Evolutionary conservation across 768 basidiomycete genomes (phyloP).

Genomic region (Psilocybe sp.): DNA sequence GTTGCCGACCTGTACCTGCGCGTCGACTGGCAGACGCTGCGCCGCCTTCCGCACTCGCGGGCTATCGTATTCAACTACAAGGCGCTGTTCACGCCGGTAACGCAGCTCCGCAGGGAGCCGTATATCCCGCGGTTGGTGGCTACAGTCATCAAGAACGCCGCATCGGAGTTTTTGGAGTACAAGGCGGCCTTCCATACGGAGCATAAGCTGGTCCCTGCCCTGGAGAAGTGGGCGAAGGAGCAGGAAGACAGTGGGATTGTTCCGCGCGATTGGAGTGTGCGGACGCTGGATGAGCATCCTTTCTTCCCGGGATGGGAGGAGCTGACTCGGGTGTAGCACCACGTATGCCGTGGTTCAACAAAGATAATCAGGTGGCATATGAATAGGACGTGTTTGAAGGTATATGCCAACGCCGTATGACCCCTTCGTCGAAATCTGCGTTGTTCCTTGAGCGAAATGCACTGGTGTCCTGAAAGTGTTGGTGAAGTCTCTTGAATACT

Average conservation of each 20-base stretch:
- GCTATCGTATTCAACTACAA: slow-evolving; percentile 55
- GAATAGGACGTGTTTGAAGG: too few species aligned
- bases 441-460: too few species aligned
- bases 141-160: slow-evolving; percentile 39
- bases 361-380: too few species aligned
- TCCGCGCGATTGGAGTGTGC: slow-evolving; percentile 44
- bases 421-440: too few species aligned
- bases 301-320: slow-evolving; percentile 50
- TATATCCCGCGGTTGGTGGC: slow-evolving; percentile 46
- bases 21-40: slow-evolving; percentile 56
- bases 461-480: too few species aligned
- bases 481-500: too few species aligned
- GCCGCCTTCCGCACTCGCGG: slow-evolving; percentile 43
- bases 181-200: slow-evolving; percentile 40
- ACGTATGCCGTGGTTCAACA: too few species aligned
- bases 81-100: slow-evolving; percentile 48
- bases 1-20: slow-evolving; percentile 42
- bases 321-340: too few species aligned
- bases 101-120: slow-evolving; percentile 40
- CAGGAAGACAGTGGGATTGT: slow-evolving; percentile 46
- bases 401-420: too few species aligned
- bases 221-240: slow-evolving; percentile 44
- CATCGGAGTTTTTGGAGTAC: slow-evolving; percentile 37
- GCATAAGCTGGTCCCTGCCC: slow-evolving; percentile 42
- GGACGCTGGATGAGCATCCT: slow-evolving; percentile 48